Evolutionary conservation across 306 rosid genomes (phyloP), one percentile per base, ranked within the genome.

Genomic region (Casuarina cunninghamiana): DNA sequence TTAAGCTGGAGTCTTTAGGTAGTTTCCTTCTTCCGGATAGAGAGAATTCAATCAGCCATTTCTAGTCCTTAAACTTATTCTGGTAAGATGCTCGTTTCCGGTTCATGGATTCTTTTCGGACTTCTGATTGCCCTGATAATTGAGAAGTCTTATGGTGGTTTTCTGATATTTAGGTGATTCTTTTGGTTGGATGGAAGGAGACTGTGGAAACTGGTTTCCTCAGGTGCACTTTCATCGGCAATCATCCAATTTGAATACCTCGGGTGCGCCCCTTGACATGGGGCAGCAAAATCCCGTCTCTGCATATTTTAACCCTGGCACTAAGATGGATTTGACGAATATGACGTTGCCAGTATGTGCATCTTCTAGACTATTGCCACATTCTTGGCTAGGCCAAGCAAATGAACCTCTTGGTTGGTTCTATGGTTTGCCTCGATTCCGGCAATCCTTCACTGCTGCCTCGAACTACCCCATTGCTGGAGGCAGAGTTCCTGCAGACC

Each of bases 331-430:
- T 42, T n/a, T 77, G 5, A 69, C 81, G 48, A 88, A 87, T 79
- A 89, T 82, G 72, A 49, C 78, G 13, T 51, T 86, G 77, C 87
- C 90, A 8, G 66, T 61, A 16, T 80, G 60, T 76, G 81, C 63
- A 12, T 76, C 90, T 69, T 74, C 86, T 10, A 86, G 66, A 57
- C 69, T 71, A 5, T 96, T 71, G 3, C 97, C 96, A 49, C 83
- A 58, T 58, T 73, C 83, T 53, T 89, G 73, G 82, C 43, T 73
- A 5, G 90, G 85, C 77, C 86, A 72, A 77, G 81, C 86, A 32
- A 78, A 84, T 81, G 97, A 90, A 75, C 85, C 94, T 61, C 86
- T 77, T 46, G 90, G 93, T 78, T 93, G 97, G 99, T 85, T 87
- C 77, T 86, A 86, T 82, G 80, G 90, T 79, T 77, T 85, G 74